Evolutionary conservation across 225 moss, liverwort and hornwort genomes (phyloP), one percentile per base, ranked within the genome.

Genomic region (Marchantia paleacea): DNA sequence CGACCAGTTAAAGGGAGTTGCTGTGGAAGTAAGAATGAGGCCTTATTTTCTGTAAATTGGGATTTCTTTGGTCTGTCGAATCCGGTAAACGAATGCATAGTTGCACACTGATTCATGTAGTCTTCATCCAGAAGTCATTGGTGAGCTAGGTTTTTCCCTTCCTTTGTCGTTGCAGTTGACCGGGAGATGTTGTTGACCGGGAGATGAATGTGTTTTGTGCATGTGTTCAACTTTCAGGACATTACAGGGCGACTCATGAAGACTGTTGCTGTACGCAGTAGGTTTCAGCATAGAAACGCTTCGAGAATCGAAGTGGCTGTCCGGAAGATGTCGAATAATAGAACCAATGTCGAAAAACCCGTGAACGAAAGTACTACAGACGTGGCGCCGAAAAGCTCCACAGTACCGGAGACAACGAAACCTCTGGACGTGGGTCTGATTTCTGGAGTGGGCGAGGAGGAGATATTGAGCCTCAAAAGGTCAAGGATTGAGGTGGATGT

Each of bases 1-100:
- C 78, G 82, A 83, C 61, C 85, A 75, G 61, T 79, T 91, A 0
- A 75, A 85, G 52, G 89, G 91, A 67, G 22, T 54, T 62, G 73
- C 73, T 26, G 82, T 80, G 75, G 80, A 80, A 84, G 93, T 93
- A 85, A 77, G 77, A 71, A 52, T 39, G 47, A 6, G 9, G 11
- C 64, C 22, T 20, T 63, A 0, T 78, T 77, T 9, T 78, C 50
- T 5, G 2, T 76, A 12, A 0, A 58, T 50, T 20, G 48, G 8
- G 15, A 51, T 19, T 52, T 0, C 48, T 72, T 73, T 51, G 51
- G 12, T 73, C n/a, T 73, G 50, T 51, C 12, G 22, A 2, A 49
- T 12, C 19, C 19, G 7, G 61, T 62, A 10, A 4, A 14, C 1
- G 13, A 47, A 10, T 63, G 49, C 63, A 22, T 16, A 47, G 18